These are phyloP conservation scores for Dendrocalamus latiflorus DNA, from an alignment of 202 grass and related monocot species.

Conservation along the genomic window DNA sequence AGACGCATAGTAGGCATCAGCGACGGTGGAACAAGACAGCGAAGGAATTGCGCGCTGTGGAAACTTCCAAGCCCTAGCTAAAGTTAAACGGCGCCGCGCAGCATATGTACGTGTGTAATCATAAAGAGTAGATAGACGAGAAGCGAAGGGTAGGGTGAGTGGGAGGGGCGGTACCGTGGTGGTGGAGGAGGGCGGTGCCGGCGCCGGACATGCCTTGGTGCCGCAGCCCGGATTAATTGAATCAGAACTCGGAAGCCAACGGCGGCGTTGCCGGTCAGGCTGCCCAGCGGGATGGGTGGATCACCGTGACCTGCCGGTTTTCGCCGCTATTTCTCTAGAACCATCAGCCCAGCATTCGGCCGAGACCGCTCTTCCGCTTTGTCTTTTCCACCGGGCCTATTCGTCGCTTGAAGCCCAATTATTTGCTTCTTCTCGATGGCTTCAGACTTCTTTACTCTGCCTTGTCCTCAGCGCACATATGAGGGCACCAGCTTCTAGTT, in stretches of 20 bases:
- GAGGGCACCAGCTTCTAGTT: too few relatives aligned
- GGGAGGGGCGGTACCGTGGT: slow-evolving; percentile 25
- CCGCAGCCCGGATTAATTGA: background rate
- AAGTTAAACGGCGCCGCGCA: background rate
- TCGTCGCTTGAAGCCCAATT: too few relatives aligned
- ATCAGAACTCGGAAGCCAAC: background rate
- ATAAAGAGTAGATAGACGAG: background rate
- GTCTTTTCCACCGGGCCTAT: too few relatives aligned
- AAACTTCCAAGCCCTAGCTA: slow-evolving; percentile 21
- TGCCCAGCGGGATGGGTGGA: too few relatives aligned
- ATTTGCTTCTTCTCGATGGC: too few relatives aligned
- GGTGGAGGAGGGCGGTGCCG: slow-evolving; percentile 17
- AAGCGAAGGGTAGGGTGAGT: background rate
- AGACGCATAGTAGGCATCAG: background rate
- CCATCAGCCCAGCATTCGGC: too few relatives aligned
- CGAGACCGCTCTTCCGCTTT: too few relatives aligned
- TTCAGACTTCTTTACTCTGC: too few relatives aligned
- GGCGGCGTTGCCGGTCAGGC: background rate
- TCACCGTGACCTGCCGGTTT: too few relatives aligned
- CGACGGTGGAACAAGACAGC: background rate
- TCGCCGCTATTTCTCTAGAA: too few relatives aligned
- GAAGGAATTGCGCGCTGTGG: background rate
- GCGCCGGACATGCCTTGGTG: slow-evolving; percentile 12
- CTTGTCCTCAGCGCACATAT: too few relatives aligned
- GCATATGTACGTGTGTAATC: background rate